A percentile compares a stretch with the other conserved stretches of the same genome.
These are phyloP conservation scores for Xylaria grammica DNA, from an alignment of 495 filamentous ascomycete genomes.

Conservation along the genomic window DNA sequence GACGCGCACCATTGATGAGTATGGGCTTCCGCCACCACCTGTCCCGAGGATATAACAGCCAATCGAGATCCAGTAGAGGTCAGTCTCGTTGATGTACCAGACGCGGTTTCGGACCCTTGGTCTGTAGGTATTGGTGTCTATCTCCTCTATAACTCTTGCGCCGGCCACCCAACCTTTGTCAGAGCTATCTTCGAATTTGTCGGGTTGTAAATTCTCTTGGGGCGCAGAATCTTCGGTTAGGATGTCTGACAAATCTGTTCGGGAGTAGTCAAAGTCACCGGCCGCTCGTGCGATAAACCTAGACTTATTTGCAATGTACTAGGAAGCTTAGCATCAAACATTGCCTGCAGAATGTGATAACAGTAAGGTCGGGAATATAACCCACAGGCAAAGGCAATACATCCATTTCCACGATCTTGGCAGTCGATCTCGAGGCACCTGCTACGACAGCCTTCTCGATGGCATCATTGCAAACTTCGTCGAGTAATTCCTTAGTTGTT, in stretches of 20 bases:
- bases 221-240: conserved; percentile 20
- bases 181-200: conserved; percentile 24
- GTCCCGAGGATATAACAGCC: conserved; percentile 68
- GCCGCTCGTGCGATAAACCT: conserved; percentile 56
- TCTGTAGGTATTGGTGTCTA: conserved; percentile 55
- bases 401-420: conserved; percentile 52
- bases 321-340: conserved; percentile 1
- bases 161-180: conserved; percentile 17
- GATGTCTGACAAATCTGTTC: conserved; percentile 29
- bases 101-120: conserved; percentile 56
- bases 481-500: conserved; percentile 33
- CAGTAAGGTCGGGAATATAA: not conserved
- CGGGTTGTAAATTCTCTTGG: conserved; percentile 27
- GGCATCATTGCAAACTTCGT: conserved; percentile 39
- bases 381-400: conserved; percentile 42
- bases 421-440: conserved; percentile 48
- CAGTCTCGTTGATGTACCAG: conserved; percentile 61
- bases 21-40: conserved; percentile 62
- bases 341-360: not conserved
- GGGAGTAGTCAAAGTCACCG: conserved; percentile 55
- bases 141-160: conserved; percentile 22
- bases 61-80: conserved; percentile 61
- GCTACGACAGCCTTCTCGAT: conserved; percentile 44
- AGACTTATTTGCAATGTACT: conserved; percentile 57
- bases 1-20: conserved; percentile 49